These are phyloP conservation scores for Panus rudis DNA, from an alignment of 768 basidiomycete species.

Conservation along the genomic window DNA sequence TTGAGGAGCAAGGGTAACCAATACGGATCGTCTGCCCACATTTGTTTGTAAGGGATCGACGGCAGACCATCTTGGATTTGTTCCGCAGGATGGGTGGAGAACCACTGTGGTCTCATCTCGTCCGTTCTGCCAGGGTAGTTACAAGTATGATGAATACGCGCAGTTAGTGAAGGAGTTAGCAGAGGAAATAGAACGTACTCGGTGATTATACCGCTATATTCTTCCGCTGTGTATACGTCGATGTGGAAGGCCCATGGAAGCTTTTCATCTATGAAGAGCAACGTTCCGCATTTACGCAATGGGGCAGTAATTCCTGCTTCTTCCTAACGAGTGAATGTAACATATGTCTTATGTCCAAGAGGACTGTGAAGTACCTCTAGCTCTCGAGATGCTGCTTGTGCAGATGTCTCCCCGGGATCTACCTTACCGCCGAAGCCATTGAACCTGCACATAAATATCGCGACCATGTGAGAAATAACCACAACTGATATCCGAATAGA, in stretches of 20 bases:
- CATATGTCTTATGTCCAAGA: not conserved
- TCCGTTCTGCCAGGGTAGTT: slow-evolving; percentile 50
- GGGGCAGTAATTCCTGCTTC: slow-evolving; percentile 71
- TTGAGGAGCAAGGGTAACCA: slow-evolving; percentile 63
- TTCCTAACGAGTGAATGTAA: slow-evolving; percentile 45
- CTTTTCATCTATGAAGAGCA: slow-evolving; percentile 55
- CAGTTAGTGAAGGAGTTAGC: not conserved
- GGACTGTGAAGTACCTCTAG: slow-evolving; percentile 37
- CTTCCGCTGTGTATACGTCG: slow-evolving; percentile 60
- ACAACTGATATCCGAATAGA: too few species aligned
- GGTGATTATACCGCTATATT: slow-evolving; percentile 50
- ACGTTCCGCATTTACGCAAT: slow-evolving; percentile 53
- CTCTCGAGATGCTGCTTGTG: slow-evolving; percentile 72
- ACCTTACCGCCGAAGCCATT: slow-evolving; percentile 92
- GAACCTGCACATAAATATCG: slow-evolving; percentile 50
- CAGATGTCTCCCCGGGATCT: slow-evolving; percentile 61
- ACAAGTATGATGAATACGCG: not conserved
- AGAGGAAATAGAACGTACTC: slow-evolving; percentile 50
- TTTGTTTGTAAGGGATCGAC: slow-evolving; percentile 52
- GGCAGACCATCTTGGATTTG: slow-evolving; percentile 12
- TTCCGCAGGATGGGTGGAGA: slow-evolving; percentile 30
- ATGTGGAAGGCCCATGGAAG: slow-evolving; percentile 61
- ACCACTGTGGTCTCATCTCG: slow-evolving; percentile 87
- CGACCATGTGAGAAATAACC: too few species aligned
- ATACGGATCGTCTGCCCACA: slow-evolving; percentile 57